Conservation (phyloP, 2,329 filamentous ascomycete species). For the Botrytis cinerea region DNA sequence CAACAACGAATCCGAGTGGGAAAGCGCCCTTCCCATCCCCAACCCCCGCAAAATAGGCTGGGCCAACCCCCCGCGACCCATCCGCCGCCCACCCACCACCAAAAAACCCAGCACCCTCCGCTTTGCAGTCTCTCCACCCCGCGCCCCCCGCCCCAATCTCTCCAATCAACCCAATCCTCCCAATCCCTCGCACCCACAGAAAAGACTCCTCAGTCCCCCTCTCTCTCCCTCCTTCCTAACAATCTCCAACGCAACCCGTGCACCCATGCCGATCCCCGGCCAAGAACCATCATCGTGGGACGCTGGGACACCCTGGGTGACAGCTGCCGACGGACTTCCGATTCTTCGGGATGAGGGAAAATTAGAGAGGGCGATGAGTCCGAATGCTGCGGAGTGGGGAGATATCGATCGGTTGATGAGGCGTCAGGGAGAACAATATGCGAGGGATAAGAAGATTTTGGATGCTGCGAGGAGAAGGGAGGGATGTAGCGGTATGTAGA, state of each 20-base stretch:
- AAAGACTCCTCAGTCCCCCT: background rate
- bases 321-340: background rate
- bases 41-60: background rate
- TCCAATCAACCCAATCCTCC: no score
- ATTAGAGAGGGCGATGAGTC: background rate
- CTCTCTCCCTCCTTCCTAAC: background rate
- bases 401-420: background rate
- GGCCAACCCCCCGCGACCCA: background rate
- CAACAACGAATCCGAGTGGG: background rate
- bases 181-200: no score
- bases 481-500: background rate
- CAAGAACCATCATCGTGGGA: background rate
- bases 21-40: background rate
- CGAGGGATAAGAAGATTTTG: background rate
- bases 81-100: background rate
- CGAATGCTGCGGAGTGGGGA: background rate
- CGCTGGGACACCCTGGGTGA: background rate
- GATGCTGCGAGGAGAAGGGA: background rate
- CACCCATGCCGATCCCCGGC: background rate
- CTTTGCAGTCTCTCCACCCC: background rate
- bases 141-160: accelerated
- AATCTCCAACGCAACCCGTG: background rate
- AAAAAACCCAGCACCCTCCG: background rate
- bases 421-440: background rate
- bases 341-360: background rate